Conservation (phyloP, 2,329 filamentous ascomycete genomes). For the Byssochlamys sp. region DNA sequence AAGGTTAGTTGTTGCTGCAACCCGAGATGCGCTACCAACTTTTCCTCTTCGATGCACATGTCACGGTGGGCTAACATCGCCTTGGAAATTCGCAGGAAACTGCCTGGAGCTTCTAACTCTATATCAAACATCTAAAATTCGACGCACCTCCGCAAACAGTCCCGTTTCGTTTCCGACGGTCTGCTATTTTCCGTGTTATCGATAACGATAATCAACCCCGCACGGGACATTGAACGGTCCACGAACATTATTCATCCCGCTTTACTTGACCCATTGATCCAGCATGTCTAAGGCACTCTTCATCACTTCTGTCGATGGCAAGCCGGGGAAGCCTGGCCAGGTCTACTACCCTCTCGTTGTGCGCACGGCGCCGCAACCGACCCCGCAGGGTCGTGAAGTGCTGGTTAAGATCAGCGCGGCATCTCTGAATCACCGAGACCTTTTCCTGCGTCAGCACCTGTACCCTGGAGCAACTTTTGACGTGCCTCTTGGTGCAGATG, state of each 20-base stretch:
- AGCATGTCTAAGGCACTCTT: conserved; percentile 38
- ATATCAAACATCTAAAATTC: too few relatives aligned
- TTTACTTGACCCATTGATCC: conserved; percentile 2
- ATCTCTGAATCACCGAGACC: conserved; percentile 86
- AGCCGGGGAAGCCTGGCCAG: conserved; percentile 62
- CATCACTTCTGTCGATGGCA: conserved; percentile 50
- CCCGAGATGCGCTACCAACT: too few relatives aligned
- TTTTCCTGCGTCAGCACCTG: conserved; percentile 84
- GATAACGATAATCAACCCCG: not conserved
- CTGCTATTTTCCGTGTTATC: not conserved
- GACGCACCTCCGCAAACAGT: not conserved
- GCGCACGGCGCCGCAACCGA: conserved; percentile 53
- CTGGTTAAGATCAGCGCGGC: conserved; percentile 67
- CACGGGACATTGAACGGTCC: not conserved
- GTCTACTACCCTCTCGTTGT: conserved; percentile 57
- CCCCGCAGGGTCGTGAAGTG: conserved; percentile 57
- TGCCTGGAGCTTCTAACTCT: too few relatives aligned
- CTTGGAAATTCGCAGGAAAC: too few relatives aligned
- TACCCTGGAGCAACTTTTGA: conserved; percentile 79
- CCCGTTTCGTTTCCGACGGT: not conserved
- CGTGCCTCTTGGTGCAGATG: conserved; percentile 72
- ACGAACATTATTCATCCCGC: not conserved
- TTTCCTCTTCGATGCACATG: too few relatives aligned
- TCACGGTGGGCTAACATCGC: too few relatives aligned
- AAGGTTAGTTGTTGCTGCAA: too few relatives aligned